Conservation (phyloP, 805 yeast species). For the Teunomyces kruisii region DNA sequence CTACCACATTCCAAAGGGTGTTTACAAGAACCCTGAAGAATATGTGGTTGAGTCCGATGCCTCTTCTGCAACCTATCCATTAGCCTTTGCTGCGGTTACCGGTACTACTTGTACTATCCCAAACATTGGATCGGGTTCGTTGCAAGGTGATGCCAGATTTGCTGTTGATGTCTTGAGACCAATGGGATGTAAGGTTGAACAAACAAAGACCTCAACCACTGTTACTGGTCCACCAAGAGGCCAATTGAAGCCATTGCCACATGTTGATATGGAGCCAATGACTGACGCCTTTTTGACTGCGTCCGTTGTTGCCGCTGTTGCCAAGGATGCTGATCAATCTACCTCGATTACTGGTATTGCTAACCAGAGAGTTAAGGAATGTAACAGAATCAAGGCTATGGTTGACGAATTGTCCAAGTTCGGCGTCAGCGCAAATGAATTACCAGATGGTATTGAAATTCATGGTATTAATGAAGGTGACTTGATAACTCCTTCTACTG, state of each 20-base stretch:
- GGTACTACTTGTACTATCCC: slow-evolving; percentile 93
- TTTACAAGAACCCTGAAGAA: slow-evolving; percentile 74
- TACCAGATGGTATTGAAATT: slow-evolving; percentile 89
- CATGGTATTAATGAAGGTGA: slow-evolving; percentile 59
- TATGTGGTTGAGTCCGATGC: slow-evolving; percentile 96
- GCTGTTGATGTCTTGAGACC: slow-evolving; percentile 90
- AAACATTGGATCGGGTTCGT: slow-evolving; percentile 84
- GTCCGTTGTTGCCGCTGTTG: slow-evolving; percentile 94
- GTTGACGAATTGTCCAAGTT: slow-evolving; percentile 82
- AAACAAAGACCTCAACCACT: slow-evolving; percentile 82
- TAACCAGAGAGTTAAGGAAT: slow-evolving; percentile 96
- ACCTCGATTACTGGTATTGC: slow-evolving; percentile 94
- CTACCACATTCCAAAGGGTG: slow-evolving; percentile 85
- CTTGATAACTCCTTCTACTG: slow-evolving; percentile 52
- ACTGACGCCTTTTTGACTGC: slow-evolving; percentile 98
- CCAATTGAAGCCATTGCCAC: slow-evolving; percentile 61
- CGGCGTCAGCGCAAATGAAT: slow-evolving; percentile 82
- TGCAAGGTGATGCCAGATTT: slow-evolving; percentile 97
- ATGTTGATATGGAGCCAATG: slow-evolving; percentile 98
- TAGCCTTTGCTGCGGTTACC: slow-evolving; percentile 95
- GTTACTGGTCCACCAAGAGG: slow-evolving; percentile 87
- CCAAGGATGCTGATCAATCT: slow-evolving; percentile 46
- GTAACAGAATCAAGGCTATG: slow-evolving; percentile 96
- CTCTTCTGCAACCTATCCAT: slow-evolving; percentile 94
- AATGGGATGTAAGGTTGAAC: slow-evolving; percentile 91